phyloP scores from a whole-genome alignment of 2,329 filamentous ascomycete species.

The Stemphylium vesicarium region DNA sequence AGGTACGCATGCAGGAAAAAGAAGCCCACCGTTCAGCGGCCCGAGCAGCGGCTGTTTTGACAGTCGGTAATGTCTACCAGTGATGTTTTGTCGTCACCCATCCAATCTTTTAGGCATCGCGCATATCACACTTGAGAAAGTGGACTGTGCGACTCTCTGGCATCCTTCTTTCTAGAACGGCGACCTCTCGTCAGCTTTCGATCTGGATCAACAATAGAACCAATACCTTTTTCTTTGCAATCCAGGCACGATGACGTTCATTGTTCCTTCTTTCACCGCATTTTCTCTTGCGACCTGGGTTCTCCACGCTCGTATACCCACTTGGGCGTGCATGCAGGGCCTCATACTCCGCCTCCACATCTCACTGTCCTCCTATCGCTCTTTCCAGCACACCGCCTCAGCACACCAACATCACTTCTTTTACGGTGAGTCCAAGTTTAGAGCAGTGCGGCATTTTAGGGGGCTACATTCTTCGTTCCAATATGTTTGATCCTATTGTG shows the following conservation, averaged over 20 bases:
- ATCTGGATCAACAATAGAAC: not conserved
- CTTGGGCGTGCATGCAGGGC: not conserved
- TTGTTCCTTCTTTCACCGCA: too few relatives aligned
- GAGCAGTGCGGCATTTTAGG: not conserved
- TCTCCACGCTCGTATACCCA: not conserved
- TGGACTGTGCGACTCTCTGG: not conserved
- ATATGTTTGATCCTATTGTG: not conserved
- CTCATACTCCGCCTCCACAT: slow-evolving; percentile 6
- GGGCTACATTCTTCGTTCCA: not conserved
- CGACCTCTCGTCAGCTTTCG: too few relatives aligned
- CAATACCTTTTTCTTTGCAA: not conserved
- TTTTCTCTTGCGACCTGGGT: not conserved
- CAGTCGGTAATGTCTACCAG: too few relatives aligned
- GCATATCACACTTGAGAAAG: not conserved
- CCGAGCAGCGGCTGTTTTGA: too few relatives aligned
- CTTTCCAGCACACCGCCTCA: not conserved
- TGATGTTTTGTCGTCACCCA: too few relatives aligned
- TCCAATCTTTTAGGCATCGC: not conserved
- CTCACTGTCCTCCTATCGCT: not conserved
- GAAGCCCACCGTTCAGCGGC: not conserved
- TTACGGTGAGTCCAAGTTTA: not conserved
- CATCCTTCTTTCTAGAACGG: too few relatives aligned
- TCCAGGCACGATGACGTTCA: too few relatives aligned
- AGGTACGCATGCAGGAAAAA: not conserved
- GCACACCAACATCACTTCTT: not conserved